phyloP scores from a whole-genome alignment of 345 rosid species.

The Abelmoschus esculentus region DNA sequence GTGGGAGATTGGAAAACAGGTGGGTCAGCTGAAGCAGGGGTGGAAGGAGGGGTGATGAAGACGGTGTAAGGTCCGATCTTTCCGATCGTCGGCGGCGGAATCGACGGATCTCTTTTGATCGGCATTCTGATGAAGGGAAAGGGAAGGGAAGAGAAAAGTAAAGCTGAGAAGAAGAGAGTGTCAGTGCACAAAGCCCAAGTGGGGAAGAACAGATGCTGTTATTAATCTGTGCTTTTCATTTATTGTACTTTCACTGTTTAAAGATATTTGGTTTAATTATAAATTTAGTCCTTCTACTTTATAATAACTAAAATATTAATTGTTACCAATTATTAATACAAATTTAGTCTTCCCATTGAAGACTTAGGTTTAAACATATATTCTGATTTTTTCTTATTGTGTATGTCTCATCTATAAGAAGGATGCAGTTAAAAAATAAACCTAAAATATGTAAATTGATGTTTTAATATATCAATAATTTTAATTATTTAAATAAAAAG shows the following conservation, averaged over 20 bases:
- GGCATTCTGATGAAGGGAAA: constrained; percentile 42
- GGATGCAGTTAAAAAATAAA: no score
- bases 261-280: no score
- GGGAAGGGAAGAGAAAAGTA: neutral
- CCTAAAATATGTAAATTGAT: no score
- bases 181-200: neutral
- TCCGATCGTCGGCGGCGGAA: constrained; percentile 83
- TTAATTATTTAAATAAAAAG: no score
- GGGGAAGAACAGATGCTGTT: neutral
- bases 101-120: constrained; percentile 51
- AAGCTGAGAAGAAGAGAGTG: neutral
- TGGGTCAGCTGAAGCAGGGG: constrained; percentile 59
- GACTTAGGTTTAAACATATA: no score
- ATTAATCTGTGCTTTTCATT: neutral
- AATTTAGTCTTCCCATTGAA: no score
- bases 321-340: no score
- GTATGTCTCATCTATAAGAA: no score
- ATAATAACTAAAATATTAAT: no score
- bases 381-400: no score
- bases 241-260: neutral
- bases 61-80: constrained; percentile 99
- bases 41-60: constrained; percentile 90
- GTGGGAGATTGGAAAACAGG: constrained; percentile 32
- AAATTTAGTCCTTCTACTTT: no score
- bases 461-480: no score